Conservation (phyloP, 768 basidiomycete genomes). For the Hydnum rufescens region DNA sequence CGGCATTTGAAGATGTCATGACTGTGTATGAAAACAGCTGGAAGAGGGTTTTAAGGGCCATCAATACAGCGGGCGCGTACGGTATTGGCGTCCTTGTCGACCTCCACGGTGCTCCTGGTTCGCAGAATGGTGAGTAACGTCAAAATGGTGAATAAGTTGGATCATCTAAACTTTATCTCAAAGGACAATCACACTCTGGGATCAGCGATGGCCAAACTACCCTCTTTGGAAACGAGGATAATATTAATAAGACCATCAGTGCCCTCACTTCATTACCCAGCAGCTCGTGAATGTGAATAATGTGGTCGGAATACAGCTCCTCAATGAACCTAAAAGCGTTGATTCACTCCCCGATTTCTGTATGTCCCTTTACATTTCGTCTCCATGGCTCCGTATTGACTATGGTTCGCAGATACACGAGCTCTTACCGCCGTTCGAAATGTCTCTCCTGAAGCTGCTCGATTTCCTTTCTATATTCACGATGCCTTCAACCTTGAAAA, state of each 20-base stretch:
- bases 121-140: constrained; percentile 11
- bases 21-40: constrained; percentile 28
- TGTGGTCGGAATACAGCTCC: constrained; percentile 36
- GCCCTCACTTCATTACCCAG: constrained; percentile 9
- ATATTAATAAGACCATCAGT: constrained; percentile 7
- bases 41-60: constrained; percentile 24
- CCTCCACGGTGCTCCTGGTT: constrained; percentile 20
- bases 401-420: constrained; percentile 24
- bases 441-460: constrained; percentile 18
- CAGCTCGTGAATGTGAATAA: constrained; percentile 25
- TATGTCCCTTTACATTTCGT: constrained; percentile 13
- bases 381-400: not conserved
- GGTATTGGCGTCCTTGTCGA: constrained; percentile 21
- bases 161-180: not conserved
- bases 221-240: constrained; percentile 8
- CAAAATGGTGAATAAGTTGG: constrained; percentile 8
- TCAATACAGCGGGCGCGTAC: constrained; percentile 18
- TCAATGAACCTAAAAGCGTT: constrained; percentile 37
- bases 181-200: constrained; percentile 13
- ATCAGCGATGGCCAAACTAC: constrained; percentile 11
- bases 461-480: constrained; percentile 45
- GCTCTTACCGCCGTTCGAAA: constrained; percentile 31
- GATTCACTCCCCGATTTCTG: constrained; percentile 27
- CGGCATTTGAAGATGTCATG: constrained; percentile 23
- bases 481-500: constrained; percentile 42